Percentiles rank a stretch among this genome's conserved stretches.
Conservation (phyloP, 805 yeast genomes). For the Yamadazyma takamatsuzukensis region DNA sequence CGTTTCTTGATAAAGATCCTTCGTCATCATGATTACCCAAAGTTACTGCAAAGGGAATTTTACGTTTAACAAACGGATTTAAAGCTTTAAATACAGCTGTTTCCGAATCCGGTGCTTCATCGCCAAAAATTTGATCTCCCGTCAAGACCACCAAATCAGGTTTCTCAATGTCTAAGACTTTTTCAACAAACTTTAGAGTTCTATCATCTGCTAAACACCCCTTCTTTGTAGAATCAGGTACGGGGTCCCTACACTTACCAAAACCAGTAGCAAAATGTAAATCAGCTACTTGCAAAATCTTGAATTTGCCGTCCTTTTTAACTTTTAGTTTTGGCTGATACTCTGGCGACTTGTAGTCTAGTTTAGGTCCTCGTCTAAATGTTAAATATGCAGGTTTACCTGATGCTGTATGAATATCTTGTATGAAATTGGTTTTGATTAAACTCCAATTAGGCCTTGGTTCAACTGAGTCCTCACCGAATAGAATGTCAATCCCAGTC, state of each 20-base stretch:
- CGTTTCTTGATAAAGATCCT: conserved; percentile 59
- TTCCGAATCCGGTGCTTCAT: conserved; percentile 71
- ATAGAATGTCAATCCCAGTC: conserved; percentile 64
- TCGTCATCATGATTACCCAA: conserved; percentile 96
- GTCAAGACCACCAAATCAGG: conserved; percentile 86
- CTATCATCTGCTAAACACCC: conserved; percentile 77
- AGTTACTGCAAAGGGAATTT: conserved; percentile 79
- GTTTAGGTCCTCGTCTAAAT: conserved; percentile 30
- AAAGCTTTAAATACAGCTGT: conserved; percentile 77
- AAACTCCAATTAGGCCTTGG: conserved; percentile 72
- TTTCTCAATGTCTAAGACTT: conserved; percentile 64
- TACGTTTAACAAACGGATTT: conserved; percentile 59
- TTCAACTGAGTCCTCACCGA: conserved; percentile 69
- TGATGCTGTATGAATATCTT: conserved; percentile 16
- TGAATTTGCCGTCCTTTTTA: conserved; percentile 50
- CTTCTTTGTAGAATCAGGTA: conserved; percentile 44
- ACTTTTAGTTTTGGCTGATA: conserved; percentile 32
- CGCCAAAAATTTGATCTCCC: conserved; percentile 91
- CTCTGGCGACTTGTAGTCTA: conserved; percentile 23
- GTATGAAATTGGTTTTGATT: conserved; percentile 19
- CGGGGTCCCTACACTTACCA: conserved; percentile 77
- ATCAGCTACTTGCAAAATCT: conserved; percentile 87
- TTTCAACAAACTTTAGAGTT: conserved; percentile 58
- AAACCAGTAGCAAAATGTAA: conserved; percentile 83
- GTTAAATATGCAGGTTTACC: conserved; percentile 26